Conservation (phyloP, 768 basidiomycete genomes). For the Tulasnella sp. region DNA sequence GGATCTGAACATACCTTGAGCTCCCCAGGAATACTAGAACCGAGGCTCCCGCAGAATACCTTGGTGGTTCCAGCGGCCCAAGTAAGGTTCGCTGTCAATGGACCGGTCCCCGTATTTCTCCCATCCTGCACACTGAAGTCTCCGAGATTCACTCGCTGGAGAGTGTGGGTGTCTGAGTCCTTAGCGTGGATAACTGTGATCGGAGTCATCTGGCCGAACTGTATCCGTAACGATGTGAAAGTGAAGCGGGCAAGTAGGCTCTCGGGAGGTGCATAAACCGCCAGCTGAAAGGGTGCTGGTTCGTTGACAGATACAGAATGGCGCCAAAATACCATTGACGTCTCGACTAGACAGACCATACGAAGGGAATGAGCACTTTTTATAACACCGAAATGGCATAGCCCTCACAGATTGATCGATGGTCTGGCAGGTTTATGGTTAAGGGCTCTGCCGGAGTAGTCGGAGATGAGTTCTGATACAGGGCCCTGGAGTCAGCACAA, state of each 20-base stretch:
- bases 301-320: slow-evolving; percentile 48
- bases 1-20: slow-evolving; percentile 4
- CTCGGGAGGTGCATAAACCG: slow-evolving; percentile 41
- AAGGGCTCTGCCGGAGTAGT: slow-evolving; percentile 39
- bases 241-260: slow-evolving; percentile 46
- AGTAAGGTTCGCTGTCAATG: slow-evolving; percentile 7
- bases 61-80: slow-evolving; percentile 8
- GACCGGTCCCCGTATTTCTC: not conserved
- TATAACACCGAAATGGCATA: no score
- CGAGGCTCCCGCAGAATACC: slow-evolving; percentile 13
- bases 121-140: slow-evolving; percentile 18
- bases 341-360: slow-evolving; percentile 37
- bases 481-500: no score
- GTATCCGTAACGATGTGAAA: slow-evolving; percentile 47
- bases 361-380: no score
- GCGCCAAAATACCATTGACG: slow-evolving; percentile 55
- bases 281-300: slow-evolving; percentile 62
- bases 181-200: slow-evolving; percentile 39
- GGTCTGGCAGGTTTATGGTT: slow-evolving; percentile 50
- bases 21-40: not conserved
- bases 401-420: slow-evolving; percentile 49
- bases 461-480: slow-evolving; percentile 56
- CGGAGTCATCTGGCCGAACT: slow-evolving; percentile 44
- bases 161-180: not conserved
- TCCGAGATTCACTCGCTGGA: slow-evolving; percentile 3